phyloP scores from a whole-genome alignment of 805 yeast species.

The Pichia occidentalis region DNA sequence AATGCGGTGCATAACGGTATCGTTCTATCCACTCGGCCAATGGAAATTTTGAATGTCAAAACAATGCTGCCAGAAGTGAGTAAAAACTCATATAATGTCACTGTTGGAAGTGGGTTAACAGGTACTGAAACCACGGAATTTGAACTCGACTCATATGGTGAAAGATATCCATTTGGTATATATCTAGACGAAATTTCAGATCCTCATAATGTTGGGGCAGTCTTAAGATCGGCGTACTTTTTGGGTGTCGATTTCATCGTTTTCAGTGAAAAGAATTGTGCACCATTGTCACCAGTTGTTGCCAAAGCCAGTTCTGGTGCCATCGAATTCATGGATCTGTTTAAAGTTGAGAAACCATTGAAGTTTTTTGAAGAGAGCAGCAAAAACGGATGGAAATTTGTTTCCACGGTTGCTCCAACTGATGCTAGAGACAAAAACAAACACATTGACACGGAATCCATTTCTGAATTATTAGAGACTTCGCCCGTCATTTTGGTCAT shows the following conservation, averaged over 20 bases:
- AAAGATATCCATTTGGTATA: slow-evolving; percentile 56
- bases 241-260: slow-evolving; percentile 78
- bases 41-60: slow-evolving; percentile 24
- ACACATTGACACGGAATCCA: slow-evolving; percentile 26
- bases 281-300: slow-evolving; percentile 71
- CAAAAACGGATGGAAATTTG: slow-evolving; percentile 61
- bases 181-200: slow-evolving; percentile 76
- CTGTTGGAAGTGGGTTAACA: background rate
- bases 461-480: slow-evolving; percentile 37
- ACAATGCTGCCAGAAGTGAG: slow-evolving; percentile 1
- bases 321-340: slow-evolving; percentile 63
- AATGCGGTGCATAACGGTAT: slow-evolving; percentile 78
- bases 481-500: slow-evolving; percentile 66
- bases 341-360: slow-evolving; percentile 50
- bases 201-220: slow-evolving; percentile 84
- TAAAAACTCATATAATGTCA: slow-evolving; percentile 7
- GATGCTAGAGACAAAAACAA: slow-evolving; percentile 14
- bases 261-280: slow-evolving; percentile 61
- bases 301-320: slow-evolving; percentile 84
- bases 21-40: slow-evolving; percentile 60
- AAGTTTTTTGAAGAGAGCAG: slow-evolving; percentile 52
- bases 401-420: slow-evolving; percentile 50
- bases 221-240: slow-evolving; percentile 71
- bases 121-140: background rate
- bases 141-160: slow-evolving; percentile 12